phyloP scores from a whole-genome alignment of 805 yeast genomes.

The Myxozyma udenii region DNA sequence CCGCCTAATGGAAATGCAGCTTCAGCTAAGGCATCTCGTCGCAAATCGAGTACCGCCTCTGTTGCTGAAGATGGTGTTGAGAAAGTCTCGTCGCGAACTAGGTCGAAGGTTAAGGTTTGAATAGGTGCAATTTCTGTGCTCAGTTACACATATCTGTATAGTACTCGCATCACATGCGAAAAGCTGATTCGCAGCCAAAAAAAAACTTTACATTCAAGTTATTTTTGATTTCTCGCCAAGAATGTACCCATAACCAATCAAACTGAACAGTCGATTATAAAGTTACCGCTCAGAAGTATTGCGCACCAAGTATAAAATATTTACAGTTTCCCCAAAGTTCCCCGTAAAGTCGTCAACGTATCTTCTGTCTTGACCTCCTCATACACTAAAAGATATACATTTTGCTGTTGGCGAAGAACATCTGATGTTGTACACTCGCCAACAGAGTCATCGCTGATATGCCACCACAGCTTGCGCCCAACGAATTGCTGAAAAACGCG shows the following conservation, averaged over 20 bases:
- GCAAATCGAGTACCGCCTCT: neutral
- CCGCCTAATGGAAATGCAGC: too few species aligned
- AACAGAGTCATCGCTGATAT: constrained; percentile 72
- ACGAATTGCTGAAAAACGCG: constrained; percentile 9
- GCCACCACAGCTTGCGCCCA: constrained; percentile 53
- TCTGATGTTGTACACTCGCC: constrained; percentile 57
- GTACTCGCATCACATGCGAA: too few species aligned
- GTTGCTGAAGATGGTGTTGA: neutral
- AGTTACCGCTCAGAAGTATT: too few species aligned
- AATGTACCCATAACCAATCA: too few species aligned
- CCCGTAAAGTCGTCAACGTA: constrained; percentile 1
- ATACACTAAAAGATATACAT: constrained; percentile 84
- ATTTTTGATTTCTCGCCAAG: too few species aligned
- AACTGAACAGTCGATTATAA: too few species aligned
- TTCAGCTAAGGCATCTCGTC: too few species aligned
- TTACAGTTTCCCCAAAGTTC: constrained; percentile 4
- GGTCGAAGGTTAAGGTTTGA: constrained; percentile 7
- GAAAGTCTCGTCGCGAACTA: constrained; percentile 12
- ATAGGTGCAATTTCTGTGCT: too few species aligned
- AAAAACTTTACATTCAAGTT: too few species aligned
- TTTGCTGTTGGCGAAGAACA: constrained; percentile 64
- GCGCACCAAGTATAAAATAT: too few species aligned
- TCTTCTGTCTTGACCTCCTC: constrained; percentile 51
- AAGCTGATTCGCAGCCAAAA: too few species aligned
- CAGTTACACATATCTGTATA: too few species aligned